Base-by-base conservation (phyloP, 1,284 basidiomycete species). In the Apiotrichum porosum region DNA sequence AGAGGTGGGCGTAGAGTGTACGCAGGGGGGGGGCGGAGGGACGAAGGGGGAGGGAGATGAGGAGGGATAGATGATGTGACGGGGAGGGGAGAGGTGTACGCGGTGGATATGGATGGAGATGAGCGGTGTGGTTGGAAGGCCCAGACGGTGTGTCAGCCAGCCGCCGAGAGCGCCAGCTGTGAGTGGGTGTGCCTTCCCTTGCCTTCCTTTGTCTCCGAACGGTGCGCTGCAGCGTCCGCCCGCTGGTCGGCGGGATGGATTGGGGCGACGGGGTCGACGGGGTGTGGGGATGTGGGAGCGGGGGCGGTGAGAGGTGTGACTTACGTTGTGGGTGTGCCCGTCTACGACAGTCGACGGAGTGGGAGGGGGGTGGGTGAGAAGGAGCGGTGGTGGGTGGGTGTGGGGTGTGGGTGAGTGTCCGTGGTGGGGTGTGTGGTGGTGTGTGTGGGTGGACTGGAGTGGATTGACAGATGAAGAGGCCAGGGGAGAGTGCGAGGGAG, bases 91-190 rank as follows among this genome's bases (percentile, higher is more conserved):
- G 22, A 14, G 44, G 37, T 28, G 31, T 19, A 24, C 39, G 31
- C 17, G 39, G 44, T 46, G 36, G 34, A 18, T 37, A 22, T 21
- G 37, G 34, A 12, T n/a, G n/a, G n/a, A n/a, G n/a, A n/a, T n/a
- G n/a, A n/a, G n/a, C n/a, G n/a, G n/a, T n/a, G n/a, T n/a, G n/a
- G n/a, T n/a, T n/a, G n/a, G n/a, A n/a, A n/a, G n/a, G n/a, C n/a
- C n/a, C n/a, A n/a, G n/a, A n/a, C n/a, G n/a, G n/a, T n/a, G n/a
- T n/a, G n/a, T n/a, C n/a, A n/a, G n/a, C n/a, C n/a, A n/a, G n/a
- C n/a, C n/a, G n/a, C n/a, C n/a, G n/a, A n/a, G n/a, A n/a, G n/a
- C n/a, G n/a, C n/a, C n/a, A n/a, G n/a, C n/a, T n/a, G n/a, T n/a
- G n/a, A n/a, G n/a, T n/a, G n/a, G n/a, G n/a, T n/a, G n/a, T n/a